Evolutionary conservation across 2,329 filamentous ascomycete genomes (phyloP).

Genomic region (Colletotrichum navitas): DNA sequence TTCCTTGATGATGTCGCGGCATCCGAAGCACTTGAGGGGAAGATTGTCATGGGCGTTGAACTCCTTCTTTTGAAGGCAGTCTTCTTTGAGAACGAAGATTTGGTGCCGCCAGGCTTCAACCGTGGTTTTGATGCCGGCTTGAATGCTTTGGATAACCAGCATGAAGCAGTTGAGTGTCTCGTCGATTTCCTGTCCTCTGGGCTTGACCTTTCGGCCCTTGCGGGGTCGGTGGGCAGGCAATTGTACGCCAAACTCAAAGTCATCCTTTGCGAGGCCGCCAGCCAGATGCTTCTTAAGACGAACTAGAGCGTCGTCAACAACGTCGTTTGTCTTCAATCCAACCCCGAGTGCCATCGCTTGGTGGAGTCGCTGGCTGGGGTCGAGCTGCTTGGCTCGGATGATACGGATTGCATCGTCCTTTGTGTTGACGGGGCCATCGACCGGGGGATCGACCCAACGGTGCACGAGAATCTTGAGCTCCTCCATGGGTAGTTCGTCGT

Average conservation of each 20-base stretch:
- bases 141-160: constrained; percentile 42
- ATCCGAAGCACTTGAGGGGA: constrained; percentile 8
- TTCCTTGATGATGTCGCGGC: background rate
- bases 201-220: constrained; percentile 29
- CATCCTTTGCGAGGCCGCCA: constrained; percentile 26
- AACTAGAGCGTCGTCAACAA: background rate
- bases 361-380: background rate
- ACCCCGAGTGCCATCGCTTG: background rate
- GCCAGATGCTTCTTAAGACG: constrained; percentile 14
- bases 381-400: constrained; percentile 1
- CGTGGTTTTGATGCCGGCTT: constrained; percentile 23
- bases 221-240: constrained; percentile 38
- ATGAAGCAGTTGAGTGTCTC: constrained; percentile 43
- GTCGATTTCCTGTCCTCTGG: constrained; percentile 43
- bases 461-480: background rate
- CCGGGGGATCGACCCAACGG: background rate
- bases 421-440: background rate
- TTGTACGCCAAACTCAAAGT: constrained; percentile 44
- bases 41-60: background rate
- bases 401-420: constrained; percentile 1
- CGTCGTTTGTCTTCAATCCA: constrained; percentile 9
- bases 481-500: background rate
- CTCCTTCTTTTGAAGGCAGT: background rate
- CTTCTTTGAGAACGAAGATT: constrained; percentile 10
- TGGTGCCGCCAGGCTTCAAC: constrained; percentile 12